Conservation (phyloP, 129 eudicot genomes). For the Rutidosis leptorrhynchoides region DNA sequence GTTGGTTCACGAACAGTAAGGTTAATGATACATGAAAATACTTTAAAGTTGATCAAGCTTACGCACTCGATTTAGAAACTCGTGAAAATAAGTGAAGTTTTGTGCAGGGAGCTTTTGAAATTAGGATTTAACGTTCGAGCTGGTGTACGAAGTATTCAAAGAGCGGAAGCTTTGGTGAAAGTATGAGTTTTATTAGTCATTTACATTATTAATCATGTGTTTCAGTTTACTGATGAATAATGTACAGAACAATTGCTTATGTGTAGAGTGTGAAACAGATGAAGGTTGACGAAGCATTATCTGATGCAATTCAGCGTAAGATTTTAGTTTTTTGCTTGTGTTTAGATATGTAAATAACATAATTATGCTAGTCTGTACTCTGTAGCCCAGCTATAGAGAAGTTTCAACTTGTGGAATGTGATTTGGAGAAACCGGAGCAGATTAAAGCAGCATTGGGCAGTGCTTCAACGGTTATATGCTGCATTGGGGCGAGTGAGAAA, state of each 20-base stretch:
- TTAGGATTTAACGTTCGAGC: constrained; percentile 88
- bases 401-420: constrained; percentile 94
- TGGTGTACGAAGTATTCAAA: constrained; percentile 79
- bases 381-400: constrained; percentile 99
- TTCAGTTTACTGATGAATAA: constrained; percentile 11
- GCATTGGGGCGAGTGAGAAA: constrained; percentile 98
- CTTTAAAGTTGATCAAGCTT: constrained; percentile 18
- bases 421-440: constrained; percentile 67
- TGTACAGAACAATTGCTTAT: constrained; percentile 6
- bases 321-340: constrained; percentile 13
- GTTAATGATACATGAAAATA: constrained; percentile 35
- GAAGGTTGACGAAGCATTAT: constrained; percentile 50
- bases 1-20: constrained; percentile 98
- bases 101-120: constrained; percentile 90
- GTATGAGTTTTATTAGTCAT: constrained; percentile 39
- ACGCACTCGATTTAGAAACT: constrained; percentile 14
- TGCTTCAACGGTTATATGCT: constrained; percentile 79
- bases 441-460: constrained; percentile 67
- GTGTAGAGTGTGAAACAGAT: constrained; percentile 74
- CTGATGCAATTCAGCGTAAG: constrained; percentile 73
- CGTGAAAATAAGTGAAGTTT: constrained; percentile 18
- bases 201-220: constrained; percentile 6
- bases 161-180: constrained; percentile 74
- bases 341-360: constrained; percentile 31
- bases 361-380: constrained; percentile 57